Evolutionary conservation across 2,329 filamentous ascomycete species (phyloP), one percentile per base, ranked within the genome.

Genomic region (Beauveria sp.): DNA sequence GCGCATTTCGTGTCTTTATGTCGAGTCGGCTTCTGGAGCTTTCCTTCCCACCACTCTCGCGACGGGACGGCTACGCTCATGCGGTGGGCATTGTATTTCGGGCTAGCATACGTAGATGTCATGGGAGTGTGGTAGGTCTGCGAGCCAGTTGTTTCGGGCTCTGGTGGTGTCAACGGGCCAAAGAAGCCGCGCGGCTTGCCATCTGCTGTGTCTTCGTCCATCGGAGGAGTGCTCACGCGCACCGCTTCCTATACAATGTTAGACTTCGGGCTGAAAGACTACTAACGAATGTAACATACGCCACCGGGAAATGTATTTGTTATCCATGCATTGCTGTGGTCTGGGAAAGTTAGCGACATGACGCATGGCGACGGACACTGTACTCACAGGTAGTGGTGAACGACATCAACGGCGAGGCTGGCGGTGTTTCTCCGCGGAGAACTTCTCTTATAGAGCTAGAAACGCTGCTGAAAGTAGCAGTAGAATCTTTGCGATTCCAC

Each of bases 211-310:
- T 72, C 70, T 63, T 79, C 75, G 22, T 73, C 72, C 22, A 79
- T 66, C 0, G 78, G 78, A 1, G 80, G 80, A 3, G 80, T 82
- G 55, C 73, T 75, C 14, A 83, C 69, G 5, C 80, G 74, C n/a
- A 69, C 75, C 5, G 80, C 80, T 71, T 83, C 80, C 80, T 82
- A 3, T 9, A 18, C 8, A 56, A 7, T 9, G 48, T 70, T 26
- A 70, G 59, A 10, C n/a, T 28, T 20, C n/a, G 9, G 14, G 3
- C 16, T 26, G 5, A 5, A 10, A 28, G 2, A 2, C 12, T 24
- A 22, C 18, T 5, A 1, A 2, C 10, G 16, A 24, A 26, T 31
- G n/a, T 18, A 6, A 70, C 72, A 70, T 71, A 75, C 74, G 51
- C 71, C 70, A 7, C 71, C 73, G 6, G 73, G 74, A 34, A 68